Conservation (phyloP, 495 filamentous ascomycete species). For the Aspergillus nanangensis region DNA sequence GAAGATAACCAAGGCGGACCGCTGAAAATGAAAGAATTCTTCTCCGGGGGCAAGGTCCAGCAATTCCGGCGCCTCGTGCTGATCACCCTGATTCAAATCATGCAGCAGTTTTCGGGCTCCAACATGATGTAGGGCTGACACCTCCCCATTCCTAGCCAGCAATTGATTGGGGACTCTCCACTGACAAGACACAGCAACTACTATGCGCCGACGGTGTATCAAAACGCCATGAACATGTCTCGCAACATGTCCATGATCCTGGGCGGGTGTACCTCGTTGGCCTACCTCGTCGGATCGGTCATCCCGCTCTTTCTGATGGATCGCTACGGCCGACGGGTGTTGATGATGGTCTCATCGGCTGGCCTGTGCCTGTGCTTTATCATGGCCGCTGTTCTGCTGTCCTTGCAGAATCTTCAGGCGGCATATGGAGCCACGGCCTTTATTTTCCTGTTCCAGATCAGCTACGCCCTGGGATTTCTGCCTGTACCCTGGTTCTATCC, state of each 20-base stretch:
- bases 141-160: too few species aligned
- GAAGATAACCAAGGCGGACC: background rate
- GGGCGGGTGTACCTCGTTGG: background rate
- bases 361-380: background rate
- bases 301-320: background rate
- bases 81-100: background rate
- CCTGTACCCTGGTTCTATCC: background rate
- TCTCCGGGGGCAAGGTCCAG: background rate
- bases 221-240: background rate
- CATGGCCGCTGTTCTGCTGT: background rate
- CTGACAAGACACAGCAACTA: background rate
- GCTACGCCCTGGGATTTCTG: background rate
- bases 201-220: background rate
- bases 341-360: background rate
- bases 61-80: background rate
- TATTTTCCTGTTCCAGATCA: background rate
- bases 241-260: background rate
- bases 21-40: background rate
- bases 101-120: background rate
- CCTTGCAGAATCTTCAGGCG: background rate
- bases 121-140: background rate
- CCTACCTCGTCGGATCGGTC: background rate
- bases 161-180: too few species aligned
- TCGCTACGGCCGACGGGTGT: background rate
- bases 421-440: background rate